phyloP scores from a whole-genome alignment of 225 moss, liverwort and hornwort species.

The Climacium dendroides region DNA sequence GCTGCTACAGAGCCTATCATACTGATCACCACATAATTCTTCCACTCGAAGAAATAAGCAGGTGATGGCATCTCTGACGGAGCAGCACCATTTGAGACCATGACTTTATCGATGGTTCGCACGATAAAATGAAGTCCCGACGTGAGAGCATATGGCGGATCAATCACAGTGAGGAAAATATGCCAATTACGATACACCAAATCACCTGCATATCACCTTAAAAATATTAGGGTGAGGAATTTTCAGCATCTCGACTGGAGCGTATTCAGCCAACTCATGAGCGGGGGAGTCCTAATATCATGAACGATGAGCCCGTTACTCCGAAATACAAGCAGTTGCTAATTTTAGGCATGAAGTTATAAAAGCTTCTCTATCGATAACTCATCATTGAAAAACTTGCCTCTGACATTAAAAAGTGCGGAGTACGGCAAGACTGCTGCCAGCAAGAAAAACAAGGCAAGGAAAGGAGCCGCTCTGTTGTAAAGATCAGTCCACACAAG shows the following conservation, averaged over 20 bases:
- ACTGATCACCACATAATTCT: slow-evolving; percentile 53
- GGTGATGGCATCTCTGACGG: slow-evolving; percentile 33
- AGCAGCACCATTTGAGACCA: slow-evolving; percentile 29
- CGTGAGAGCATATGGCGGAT: slow-evolving; percentile 74
- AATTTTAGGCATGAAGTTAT: not conserved
- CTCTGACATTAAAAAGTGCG: slow-evolving; percentile 31
- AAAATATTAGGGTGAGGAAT: not conserved
- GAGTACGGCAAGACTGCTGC: slow-evolving; percentile 59
- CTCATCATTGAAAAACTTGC: slow-evolving; percentile 18
- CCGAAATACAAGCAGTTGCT: not conserved
- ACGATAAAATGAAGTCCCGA: slow-evolving; percentile 74
- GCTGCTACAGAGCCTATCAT: slow-evolving; percentile 62
- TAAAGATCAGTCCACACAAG: not conserved
- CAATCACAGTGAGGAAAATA: slow-evolving; percentile 53
- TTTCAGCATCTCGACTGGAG: not conserved
- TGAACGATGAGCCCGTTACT: not conserved
- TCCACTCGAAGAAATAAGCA: slow-evolving; percentile 60
- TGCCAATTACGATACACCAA: slow-evolving; percentile 45
- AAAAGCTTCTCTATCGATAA: not conserved
- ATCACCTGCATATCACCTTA: slow-evolving; percentile 28
- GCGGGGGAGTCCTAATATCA: not conserved
- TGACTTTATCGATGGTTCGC: slow-evolving; percentile 46
- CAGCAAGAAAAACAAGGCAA: slow-evolving; percentile 49
- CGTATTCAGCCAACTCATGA: not conserved
- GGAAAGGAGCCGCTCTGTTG: slow-evolving; percentile 61